Evolutionary conservation across 306 rosid species (phyloP).

Genomic region (Vigna hirtella): DNA sequence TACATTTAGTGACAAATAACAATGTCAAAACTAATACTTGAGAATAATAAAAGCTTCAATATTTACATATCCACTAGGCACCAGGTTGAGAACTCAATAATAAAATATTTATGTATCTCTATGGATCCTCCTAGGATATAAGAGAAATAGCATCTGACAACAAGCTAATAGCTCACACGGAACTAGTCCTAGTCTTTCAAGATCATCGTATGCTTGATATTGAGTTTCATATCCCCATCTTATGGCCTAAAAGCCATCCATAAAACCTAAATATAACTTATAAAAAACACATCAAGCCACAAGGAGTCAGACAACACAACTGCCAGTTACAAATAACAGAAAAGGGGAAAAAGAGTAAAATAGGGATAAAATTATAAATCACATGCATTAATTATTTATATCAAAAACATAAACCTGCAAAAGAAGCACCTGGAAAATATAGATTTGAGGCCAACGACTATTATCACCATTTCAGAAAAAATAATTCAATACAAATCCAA

Average conservation of each 20-base stretch:
- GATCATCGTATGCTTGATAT: constrained; percentile 3
- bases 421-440: neutral
- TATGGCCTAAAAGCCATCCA: neutral
- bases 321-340: neutral
- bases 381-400: neutral
- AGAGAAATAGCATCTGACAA: constrained; percentile 20
- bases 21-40: too few relatives aligned
- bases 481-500: constrained; percentile 26
- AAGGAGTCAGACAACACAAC: neutral
- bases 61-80: constrained; percentile 6
- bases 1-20: neutral
- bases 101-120: neutral
- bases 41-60: constrained; percentile 8
- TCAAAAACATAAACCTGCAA: neutral
- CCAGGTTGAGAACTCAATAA: constrained; percentile 6
- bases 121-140: neutral
- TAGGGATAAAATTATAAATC: neutral
- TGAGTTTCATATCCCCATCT: neutral
- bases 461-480: constrained; percentile 2
- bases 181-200: neutral
- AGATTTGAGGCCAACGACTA: neutral
- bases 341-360: neutral
- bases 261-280: constrained; percentile 4
- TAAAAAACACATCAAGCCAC: neutral
- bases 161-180: constrained; percentile 1